Conservation (phyloP, 805 yeast genomes). For the Hanseniaspora clermontiae region DNA sequence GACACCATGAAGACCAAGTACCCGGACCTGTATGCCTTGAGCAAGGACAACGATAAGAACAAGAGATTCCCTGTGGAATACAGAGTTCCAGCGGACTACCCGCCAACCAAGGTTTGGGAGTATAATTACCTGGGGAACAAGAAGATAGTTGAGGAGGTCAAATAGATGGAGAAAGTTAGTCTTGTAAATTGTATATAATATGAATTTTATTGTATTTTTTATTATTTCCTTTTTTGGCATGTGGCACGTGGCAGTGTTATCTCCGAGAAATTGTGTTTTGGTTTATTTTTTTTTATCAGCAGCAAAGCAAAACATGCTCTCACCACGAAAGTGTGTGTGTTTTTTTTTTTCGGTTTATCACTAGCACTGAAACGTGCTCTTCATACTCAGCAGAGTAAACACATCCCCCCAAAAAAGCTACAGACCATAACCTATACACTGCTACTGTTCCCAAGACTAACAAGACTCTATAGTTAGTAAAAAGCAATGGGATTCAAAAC, state of each 20-base stretch:
- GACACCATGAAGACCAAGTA: constrained; percentile 43
- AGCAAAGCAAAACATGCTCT: no score
- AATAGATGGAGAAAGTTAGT: not conserved
- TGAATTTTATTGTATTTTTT: no score
- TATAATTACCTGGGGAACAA: constrained; percentile 31
- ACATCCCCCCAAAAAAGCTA: no score
- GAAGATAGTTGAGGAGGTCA: not conserved
- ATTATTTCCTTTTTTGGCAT: not conserved
- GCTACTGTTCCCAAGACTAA: no score
- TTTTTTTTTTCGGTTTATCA: no score
- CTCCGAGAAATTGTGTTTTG: no score
- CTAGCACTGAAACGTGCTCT: no score
- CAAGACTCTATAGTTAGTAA: no score
- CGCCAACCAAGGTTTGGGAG: constrained; percentile 73
- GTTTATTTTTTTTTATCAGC: not conserved
- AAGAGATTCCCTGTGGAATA: constrained; percentile 70
- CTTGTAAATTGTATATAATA: not conserved
- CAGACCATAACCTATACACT: no score
- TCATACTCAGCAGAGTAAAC: no score
- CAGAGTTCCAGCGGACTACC: constrained; percentile 80
- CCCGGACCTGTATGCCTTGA: constrained; percentile 47
- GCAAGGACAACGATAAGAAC: constrained; percentile 43
- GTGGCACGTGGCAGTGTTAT: no score
- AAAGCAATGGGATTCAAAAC: constrained; percentile 1
- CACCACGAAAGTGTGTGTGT: no score